Conservation (phyloP, 2,329 filamentous ascomycete genomes). For the Fusarium keratoplasticum region DNA sequence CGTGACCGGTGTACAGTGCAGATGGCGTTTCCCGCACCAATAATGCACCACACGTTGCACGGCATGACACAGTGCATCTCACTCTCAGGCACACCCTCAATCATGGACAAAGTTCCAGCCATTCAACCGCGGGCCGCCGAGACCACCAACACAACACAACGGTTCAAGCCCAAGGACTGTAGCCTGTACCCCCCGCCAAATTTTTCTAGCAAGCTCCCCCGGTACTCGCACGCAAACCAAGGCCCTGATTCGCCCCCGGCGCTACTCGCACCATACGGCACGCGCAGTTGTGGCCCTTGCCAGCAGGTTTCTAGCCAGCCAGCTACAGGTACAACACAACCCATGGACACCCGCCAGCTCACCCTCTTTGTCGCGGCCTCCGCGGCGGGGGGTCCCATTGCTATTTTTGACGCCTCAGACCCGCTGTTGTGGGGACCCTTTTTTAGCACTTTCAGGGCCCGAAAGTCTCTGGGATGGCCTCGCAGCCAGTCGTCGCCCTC, state of each 20-base stretch:
- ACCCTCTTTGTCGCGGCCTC: slow-evolving; percentile 30
- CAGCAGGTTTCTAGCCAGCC: neutral
- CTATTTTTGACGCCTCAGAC: slow-evolving; percentile 43
- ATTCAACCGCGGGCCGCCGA: neutral
- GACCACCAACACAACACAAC: neutral
- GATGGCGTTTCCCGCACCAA: slow-evolving; percentile 10
- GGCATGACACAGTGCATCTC: neutral
- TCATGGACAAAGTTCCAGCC: neutral
- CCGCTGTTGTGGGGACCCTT: slow-evolving; percentile 28
- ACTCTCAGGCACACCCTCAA: neutral
- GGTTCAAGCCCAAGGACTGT: neutral
- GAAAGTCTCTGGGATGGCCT: slow-evolving; percentile 10
- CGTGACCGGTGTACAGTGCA: slow-evolving; percentile 10
- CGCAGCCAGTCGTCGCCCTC: slow-evolving; percentile 23
- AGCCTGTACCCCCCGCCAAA: neutral
- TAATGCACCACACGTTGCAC: neutral
- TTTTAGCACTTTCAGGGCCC: slow-evolving; percentile 15
- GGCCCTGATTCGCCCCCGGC: slow-evolving; percentile 2
- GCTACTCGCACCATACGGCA: neutral
- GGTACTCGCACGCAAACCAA: neutral
- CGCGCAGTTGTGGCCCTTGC: neutral
- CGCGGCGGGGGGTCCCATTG: slow-evolving; percentile 32
- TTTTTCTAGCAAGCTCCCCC: neutral
- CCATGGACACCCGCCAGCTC: neutral
- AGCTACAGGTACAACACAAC: neutral